Base-by-base conservation (phyloP, 2,329 filamentous ascomycete species). In the Alternaria conjuncta region DNA sequence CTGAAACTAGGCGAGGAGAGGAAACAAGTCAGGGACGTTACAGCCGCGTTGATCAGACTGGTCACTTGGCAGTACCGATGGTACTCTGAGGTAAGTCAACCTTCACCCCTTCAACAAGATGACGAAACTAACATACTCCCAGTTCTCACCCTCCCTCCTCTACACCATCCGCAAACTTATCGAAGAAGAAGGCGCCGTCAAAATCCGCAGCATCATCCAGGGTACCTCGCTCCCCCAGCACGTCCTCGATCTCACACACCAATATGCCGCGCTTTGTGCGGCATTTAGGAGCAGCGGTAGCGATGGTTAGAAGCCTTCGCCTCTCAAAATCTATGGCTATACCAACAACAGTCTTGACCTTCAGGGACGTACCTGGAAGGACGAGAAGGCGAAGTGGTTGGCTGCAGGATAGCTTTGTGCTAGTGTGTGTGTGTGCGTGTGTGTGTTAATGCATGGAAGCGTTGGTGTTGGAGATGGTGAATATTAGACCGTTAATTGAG, bases 21-120 rank as follows among this genome's bases (percentile, higher is more conserved):
- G 62, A 92, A 91, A 74, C 93, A 92, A 80, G 94, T 92, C 4
- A 86, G 93, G 65, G 92, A 94, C 64, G 93, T 90, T 61, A 87
- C 98, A 7, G 91, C 90, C 26, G 90, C 92, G n/a, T 85, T 97
- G 62, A 97, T 99, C 69, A 86, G 94, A 56, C 84, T 99, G 45
- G 93, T 98, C 32, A 96, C 95, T 12, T 99, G 96, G 96, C 96
- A 99, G 82, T 99, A 97, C 82, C 87, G 96, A 71, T 99, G 96
- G 96, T 99, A 99, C 83, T 97, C 94, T 60, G 96, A 99, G 87
- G 89, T 90, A 71, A 21, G 70, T 66, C 21, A 15, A 25, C 23
- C 49, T n/a, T 36, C 26, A 26, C 18, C 18, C 30, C 6, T 20
- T 6, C 20, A 25, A 2, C 18, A 13, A 1, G 1, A 23, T 25